Base-by-base conservation (phyloP, 2,329 filamentous ascomycete species). In the Hymenoscyphus scutula region DNA sequence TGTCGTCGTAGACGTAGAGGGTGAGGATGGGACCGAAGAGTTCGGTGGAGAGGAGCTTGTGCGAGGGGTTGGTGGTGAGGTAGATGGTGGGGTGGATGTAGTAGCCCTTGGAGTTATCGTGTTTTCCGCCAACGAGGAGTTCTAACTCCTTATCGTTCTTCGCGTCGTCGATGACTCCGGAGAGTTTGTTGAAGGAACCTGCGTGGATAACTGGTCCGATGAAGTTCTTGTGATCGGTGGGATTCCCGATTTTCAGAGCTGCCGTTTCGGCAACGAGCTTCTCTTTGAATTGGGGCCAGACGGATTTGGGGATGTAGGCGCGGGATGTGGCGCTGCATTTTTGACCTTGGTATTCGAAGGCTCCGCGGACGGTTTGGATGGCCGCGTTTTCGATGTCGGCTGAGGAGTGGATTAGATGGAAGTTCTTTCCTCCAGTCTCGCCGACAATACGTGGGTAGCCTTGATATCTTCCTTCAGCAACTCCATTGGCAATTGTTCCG, bases 381-480 rank as follows among this genome's bases (percentile, higher is more conserved):
- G 85, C 91, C 11, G 91, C 91, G 72, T 94, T 95, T 64, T 86
- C 80, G 57, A 95, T 78, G 70, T 96, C 89, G 45, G 92, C 92
- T 2, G 86, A 88, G 54, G 82, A 79, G 79, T 96, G 91, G 34
- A 96, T 77, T 59, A 96, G 78, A 76, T 96, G 92, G 82, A 93
- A 96, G 82, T 96, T 96, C 85, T 96, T 96, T 75, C 92, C 92
- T 64, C 92, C 91, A 30, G 92, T 96, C 82, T 96, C 92, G 64
- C 91, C 92, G 4, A 96, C 91, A 67, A 96, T 90, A 70, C 92
- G 88, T 54, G 92, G 92, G 77, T 97, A 98, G 70, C 89, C 87
- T 66, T 82, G 82, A 79, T 96, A 98, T 64, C 86, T 89, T 66
- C 90, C 91, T 72, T 92, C 87, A 5, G 90, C 90, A 23, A 96